These are phyloP conservation scores for Claviceps citrina DNA, from an alignment of 2,329 filamentous ascomycete species.

Conservation along the genomic window DNA sequence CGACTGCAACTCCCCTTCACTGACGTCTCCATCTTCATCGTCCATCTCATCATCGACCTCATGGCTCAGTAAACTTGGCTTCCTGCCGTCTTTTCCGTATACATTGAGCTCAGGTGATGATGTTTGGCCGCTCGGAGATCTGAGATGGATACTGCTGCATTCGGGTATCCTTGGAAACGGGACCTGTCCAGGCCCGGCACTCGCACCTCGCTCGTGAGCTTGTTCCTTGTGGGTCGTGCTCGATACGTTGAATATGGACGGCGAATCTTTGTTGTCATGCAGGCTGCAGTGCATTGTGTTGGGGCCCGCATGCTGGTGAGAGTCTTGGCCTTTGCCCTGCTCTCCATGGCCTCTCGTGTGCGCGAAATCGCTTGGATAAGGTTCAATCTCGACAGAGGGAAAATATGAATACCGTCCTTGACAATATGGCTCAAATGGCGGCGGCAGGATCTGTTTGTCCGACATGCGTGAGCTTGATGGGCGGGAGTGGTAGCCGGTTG, in stretches of 20 bases:
- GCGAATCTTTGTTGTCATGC: background rate
- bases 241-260: background rate
- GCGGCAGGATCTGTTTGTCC: conserved; percentile 35
- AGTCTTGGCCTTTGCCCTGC: background rate
- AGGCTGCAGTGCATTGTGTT: background rate
- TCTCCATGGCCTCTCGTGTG: conserved; percentile 10
- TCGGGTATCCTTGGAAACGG: background rate
- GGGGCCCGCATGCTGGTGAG: background rate
- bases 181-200: background rate
- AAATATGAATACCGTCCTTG: conserved; percentile 39
- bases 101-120: conserved; percentile 19
- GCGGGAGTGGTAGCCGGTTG: conserved; percentile 30
- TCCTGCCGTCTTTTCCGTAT: conserved; percentile 22
- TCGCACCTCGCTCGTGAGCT: background rate
- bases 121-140: conserved; percentile 8
- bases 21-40: conserved; percentile 42
- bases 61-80: conserved; percentile 23
- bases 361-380: conserved; percentile 29
- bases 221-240: background rate
- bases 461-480: conserved; percentile 40
- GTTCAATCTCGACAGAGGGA: conserved; percentile 27
- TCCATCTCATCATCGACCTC: conserved; percentile 38
- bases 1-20: conserved; percentile 15
- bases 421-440: conserved; percentile 41
- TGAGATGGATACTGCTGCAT: background rate